A percentile compares a stretch with the other conserved stretches of the same genome.
Conservation (phyloP, 345 rosid genomes). For the Clausena lansium region DNA sequence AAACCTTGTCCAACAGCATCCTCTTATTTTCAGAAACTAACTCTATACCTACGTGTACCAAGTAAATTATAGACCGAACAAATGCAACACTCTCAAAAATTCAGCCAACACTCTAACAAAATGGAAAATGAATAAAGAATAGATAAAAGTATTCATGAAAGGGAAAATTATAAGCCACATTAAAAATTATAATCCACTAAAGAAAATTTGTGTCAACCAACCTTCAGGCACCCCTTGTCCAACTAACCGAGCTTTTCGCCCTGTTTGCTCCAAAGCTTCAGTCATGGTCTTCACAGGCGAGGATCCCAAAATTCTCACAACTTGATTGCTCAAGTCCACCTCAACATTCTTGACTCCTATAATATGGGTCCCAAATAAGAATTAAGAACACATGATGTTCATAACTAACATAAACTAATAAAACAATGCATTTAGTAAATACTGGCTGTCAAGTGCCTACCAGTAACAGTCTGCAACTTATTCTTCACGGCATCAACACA, state of each 20-base stretch:
- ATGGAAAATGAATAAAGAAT: neutral
- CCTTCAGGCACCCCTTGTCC: slow-evolving; percentile 98
- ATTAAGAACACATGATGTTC: slow-evolving; percentile 12
- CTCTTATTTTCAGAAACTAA: neutral
- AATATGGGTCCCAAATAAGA: slow-evolving; percentile 10
- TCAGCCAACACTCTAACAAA: neutral
- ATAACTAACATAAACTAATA: neutral
- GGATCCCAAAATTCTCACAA: slow-evolving; percentile 76
- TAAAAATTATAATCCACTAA: neutral
- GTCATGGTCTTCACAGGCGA: slow-evolving; percentile 73
- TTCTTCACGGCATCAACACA: slow-evolving; percentile 81
- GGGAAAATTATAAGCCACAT: neutral
- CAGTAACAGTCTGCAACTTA: slow-evolving; percentile 65
- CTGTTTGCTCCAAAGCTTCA: slow-evolving; percentile 84
- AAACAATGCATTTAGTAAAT: neutral
- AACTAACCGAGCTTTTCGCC: slow-evolving; percentile 78
- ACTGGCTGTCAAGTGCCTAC: slow-evolving; percentile 30
- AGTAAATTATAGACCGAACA: neutral
- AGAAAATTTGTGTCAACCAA: slow-evolving; percentile 21
- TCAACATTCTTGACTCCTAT: slow-evolving; percentile 84
- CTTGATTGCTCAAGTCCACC: slow-evolving; percentile 79
- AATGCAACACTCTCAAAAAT: neutral
- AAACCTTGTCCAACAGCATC: neutral
- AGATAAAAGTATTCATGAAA: neutral
- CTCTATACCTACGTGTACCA: neutral